phyloP scores from a whole-genome alignment of 208 protist genomes.

The Crithidia expoeki region DNA sequence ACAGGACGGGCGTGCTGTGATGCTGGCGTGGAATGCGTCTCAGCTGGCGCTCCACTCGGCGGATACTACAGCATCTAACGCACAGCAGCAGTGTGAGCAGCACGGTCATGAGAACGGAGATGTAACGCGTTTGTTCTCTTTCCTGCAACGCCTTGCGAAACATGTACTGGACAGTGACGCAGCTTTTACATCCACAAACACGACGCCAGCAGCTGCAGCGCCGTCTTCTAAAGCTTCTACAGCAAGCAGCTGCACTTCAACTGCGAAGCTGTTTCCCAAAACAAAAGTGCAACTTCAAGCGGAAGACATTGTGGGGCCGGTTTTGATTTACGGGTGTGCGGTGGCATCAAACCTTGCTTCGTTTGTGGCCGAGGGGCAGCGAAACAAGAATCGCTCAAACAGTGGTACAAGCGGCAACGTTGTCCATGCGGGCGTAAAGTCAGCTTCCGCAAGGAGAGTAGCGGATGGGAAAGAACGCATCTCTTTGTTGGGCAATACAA shows the following conservation, averaged over 20 bases:
- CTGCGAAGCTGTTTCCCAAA: background rate
- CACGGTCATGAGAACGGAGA: background rate
- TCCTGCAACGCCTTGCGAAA: conserved; percentile 7
- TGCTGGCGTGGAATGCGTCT: conserved; percentile 1
- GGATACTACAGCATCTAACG: background rate
- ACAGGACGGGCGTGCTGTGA: conserved; percentile 2
- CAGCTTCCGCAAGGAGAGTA: background rate
- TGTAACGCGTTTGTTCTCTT: conserved; percentile 7
- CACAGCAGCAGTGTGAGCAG: too few relatives aligned
- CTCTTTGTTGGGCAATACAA: conserved; percentile 1
- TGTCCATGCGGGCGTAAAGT: background rate
- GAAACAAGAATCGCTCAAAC: background rate
- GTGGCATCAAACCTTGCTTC: conserved; percentile 40
- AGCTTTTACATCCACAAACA: background rate
- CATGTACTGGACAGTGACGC: background rate
- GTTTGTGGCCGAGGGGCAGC: background rate
- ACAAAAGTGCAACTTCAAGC: conserved; percentile 7
- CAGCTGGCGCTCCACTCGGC: background rate
- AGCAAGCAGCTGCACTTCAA: background rate
- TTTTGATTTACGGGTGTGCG: conserved; percentile 34
- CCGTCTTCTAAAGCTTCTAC: background rate
- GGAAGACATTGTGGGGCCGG: conserved; percentile 17
- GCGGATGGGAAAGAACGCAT: background rate
- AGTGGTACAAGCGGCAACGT: background rate
- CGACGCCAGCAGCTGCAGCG: background rate